Evolutionary conservation across 164 flowering plant genomes (phyloP), one percentile per base, ranked within the genome.

Genomic region (Platanus orientalis): DNA sequence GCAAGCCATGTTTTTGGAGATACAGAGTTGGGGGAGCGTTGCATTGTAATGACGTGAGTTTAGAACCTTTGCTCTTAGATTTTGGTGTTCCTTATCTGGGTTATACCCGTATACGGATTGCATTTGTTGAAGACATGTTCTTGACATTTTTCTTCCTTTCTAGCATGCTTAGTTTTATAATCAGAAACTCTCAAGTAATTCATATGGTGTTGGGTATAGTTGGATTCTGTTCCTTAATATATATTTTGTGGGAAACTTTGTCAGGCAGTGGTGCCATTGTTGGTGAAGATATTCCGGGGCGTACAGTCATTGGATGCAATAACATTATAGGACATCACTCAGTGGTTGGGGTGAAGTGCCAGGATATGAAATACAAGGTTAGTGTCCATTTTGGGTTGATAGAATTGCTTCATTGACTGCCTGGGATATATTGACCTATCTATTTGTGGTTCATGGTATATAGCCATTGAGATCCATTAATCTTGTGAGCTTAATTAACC

Each of bases 341-440:
- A 42, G 91, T 91, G 59, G 83, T 94, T 68, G 97, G 97, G 30
- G 74, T 84, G 6, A 87, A 82, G 73, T 94, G 99, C 73, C 97
- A 91, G 76, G 99, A 94, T 76, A 62, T 86, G 85, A 94, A 91
- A 65, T 91, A 87, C 76, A 85, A 84, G 95, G 97, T 85, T 32
- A 20, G 74, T 67, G 44, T 20, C 29, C 4, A 30, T 26, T 30
- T 55, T 54, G 11, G 42, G 29, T 30, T 47, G 63, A 26, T 59
- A 14, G 36, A 32, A 32, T 32, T 32, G 36, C 6, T 32, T 9
- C 36, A 4, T 32, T 32, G 6, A 32, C 36, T 32, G 9, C 4
- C 36, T 32, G 36, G n/a, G n/a, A n/a, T n/a, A 32, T 32, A 32
- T 32, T 32, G 9, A 32, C 9, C 9, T 32, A 9, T 32, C 36